Percentiles rank a stretch among this genome's conserved stretches.
Conservation (phyloP, 306 rosid species). For the Sicyos edulis region DNA sequence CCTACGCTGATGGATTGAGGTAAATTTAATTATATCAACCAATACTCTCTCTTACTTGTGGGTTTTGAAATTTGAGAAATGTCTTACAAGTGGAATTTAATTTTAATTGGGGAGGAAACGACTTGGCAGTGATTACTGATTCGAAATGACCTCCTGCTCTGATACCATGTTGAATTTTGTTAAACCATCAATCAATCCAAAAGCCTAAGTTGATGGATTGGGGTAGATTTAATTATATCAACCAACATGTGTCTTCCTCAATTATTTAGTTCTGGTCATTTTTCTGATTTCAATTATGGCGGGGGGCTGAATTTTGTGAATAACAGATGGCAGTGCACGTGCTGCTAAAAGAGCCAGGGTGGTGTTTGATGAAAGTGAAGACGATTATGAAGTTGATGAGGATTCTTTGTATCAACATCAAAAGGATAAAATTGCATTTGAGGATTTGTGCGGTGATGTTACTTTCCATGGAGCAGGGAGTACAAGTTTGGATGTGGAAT, state of each 20-base stretch:
- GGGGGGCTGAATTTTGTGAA: conserved; percentile 28
- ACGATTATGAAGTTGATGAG: conserved; percentile 57
- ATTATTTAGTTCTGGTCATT: conserved; percentile 8
- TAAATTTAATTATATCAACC: too few species aligned
- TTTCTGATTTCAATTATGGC: conserved; percentile 13
- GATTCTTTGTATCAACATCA: conserved; percentile 28
- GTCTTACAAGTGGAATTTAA: too few species aligned
- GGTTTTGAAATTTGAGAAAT: too few species aligned
- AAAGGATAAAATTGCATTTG: conserved; percentile 56
- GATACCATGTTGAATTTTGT: too few species aligned
- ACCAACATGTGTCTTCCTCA: conserved; percentile 7
- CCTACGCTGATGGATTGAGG: too few species aligned
- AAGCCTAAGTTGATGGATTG: too few species aligned
- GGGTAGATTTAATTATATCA: too few species aligned
- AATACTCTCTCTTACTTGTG: too few species aligned
- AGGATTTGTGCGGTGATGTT: conserved; percentile 64
- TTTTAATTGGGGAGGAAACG: too few species aligned
- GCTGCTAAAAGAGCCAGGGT: conserved; percentile 73
- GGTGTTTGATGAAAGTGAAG: conserved; percentile 61
- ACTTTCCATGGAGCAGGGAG: conserved; percentile 39
- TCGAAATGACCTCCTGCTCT: too few species aligned
- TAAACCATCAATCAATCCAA: too few species aligned
- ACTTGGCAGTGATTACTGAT: too few species aligned
- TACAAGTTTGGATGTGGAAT: conserved; percentile 39
- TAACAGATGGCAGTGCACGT: conserved; percentile 61